These are phyloP conservation scores for Penicillium hordei DNA, from an alignment of 2,329 filamentous ascomycete species.

Conservation along the genomic window DNA sequence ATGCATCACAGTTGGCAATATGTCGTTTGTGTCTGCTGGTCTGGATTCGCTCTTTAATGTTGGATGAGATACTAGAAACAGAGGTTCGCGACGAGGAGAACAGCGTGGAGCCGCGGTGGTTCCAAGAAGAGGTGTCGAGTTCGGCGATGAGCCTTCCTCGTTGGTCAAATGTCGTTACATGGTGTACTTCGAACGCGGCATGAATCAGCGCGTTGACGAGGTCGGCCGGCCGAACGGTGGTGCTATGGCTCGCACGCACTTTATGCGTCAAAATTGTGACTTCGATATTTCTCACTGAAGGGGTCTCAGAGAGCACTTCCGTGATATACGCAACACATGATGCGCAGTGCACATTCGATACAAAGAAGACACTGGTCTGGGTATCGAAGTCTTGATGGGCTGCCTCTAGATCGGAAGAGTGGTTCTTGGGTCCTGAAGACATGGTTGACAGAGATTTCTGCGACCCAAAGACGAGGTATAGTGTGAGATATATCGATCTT, in stretches of 20 bases:
- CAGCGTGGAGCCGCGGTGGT: slow-evolving; percentile 29
- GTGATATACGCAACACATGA: slow-evolving; percentile 50
- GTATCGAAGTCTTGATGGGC: not conserved
- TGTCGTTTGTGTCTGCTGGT: slow-evolving; percentile 37
- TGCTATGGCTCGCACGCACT: slow-evolving; percentile 43
- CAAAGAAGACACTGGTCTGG: slow-evolving; percentile 40
- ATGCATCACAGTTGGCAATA: slow-evolving; percentile 53
- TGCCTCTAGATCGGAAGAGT: slow-evolving; percentile 13
- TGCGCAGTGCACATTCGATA: slow-evolving; percentile 51
- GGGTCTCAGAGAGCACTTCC: slow-evolving; percentile 42
- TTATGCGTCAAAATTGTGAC: slow-evolving; percentile 47
- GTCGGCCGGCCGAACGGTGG: slow-evolving; percentile 30
- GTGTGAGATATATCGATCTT: not conserved
- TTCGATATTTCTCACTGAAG: slow-evolving; percentile 39
- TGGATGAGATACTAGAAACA: slow-evolving; percentile 20
- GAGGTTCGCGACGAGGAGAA: slow-evolving; percentile 23
- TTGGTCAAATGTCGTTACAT: slow-evolving; percentile 43
- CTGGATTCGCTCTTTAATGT: slow-evolving; percentile 21
- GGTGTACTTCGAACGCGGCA: slow-evolving; percentile 49
- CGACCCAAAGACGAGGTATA: not conserved
- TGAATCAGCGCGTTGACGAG: slow-evolving; percentile 43
- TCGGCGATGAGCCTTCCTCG: slow-evolving; percentile 34
- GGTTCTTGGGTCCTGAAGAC: slow-evolving; percentile 13
- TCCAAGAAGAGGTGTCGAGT: slow-evolving; percentile 36
- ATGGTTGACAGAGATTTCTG: slow-evolving; percentile 16